These are phyloP conservation scores for Atkinsonella hypoxylon DNA, from an alignment of 2,329 filamentous ascomycete genomes.

Conservation along the genomic window DNA sequence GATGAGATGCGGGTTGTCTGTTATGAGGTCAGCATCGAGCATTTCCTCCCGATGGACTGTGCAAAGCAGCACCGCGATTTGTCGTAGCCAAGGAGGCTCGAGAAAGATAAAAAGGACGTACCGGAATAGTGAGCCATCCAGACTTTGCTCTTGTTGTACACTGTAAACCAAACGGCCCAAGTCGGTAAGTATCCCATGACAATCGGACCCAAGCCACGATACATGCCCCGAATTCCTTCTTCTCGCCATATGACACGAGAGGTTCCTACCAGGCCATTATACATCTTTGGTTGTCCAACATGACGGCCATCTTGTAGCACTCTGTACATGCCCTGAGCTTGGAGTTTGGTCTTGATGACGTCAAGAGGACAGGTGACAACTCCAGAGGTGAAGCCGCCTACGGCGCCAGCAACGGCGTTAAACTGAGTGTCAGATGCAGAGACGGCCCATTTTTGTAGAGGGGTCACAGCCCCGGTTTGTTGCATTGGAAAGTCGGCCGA, in stretches of 20 bases:
- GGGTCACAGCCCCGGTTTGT: conserved; percentile 22
- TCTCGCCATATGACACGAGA: conserved; percentile 75
- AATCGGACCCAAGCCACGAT: conserved; percentile 87
- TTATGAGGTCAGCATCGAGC: not conserved
- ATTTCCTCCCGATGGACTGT: not conserved
- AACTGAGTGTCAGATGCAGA: conserved; percentile 51
- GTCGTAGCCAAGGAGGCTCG: not conserved
- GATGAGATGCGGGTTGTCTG: conserved; percentile 65
- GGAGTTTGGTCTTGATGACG: conserved; percentile 97
- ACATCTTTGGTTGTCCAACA: conserved; percentile 48
- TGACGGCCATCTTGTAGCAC: conserved; percentile 36
- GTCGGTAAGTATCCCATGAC: conserved; percentile 91
- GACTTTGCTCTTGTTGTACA: conserved; percentile 83
- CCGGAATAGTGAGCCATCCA: conserved; percentile 56
- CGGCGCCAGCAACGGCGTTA: conserved; percentile 75
- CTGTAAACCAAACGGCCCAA: conserved; percentile 96
- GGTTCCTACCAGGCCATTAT: conserved; percentile 79
- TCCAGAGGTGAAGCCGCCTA: conserved; percentile 84
- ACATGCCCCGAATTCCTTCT: conserved; percentile 83
- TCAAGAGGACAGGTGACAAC: conserved; percentile 94
- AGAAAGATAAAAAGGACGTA: conserved; percentile 21
- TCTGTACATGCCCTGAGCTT: conserved; percentile 79
- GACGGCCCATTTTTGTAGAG: conserved; percentile 43
- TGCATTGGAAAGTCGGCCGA: conserved; percentile 21
- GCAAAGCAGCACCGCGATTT: too few relatives aligned